Conservation (phyloP, 2,329 filamentous ascomycete genomes). For the Cercospora janseana region DNA sequence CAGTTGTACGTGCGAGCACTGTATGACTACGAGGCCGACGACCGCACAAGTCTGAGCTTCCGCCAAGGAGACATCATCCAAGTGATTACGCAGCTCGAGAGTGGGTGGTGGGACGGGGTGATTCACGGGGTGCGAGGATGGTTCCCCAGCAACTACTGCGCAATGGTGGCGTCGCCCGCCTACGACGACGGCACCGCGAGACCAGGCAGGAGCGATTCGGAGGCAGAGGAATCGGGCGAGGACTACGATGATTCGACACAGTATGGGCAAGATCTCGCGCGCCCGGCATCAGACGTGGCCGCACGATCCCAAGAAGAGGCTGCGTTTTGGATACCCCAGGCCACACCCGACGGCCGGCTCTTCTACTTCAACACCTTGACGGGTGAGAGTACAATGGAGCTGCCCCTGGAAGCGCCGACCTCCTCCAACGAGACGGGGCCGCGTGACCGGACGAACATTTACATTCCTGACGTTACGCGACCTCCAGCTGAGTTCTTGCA, state of each 20-base stretch:
- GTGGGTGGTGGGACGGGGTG: constrained; percentile 98
- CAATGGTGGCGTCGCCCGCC: constrained; percentile 73
- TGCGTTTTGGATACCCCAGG: constrained; percentile 98
- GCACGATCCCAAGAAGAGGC: constrained; percentile 66
- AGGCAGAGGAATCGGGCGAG: constrained; percentile 61
- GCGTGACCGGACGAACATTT: constrained; percentile 81
- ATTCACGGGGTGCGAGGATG: constrained; percentile 95
- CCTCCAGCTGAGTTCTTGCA: constrained; percentile 91
- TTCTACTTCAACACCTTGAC: constrained; percentile 99
- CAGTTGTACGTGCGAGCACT: constrained; percentile 88
- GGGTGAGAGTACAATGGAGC: constrained; percentile 88
- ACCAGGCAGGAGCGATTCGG: constrained; percentile 46
- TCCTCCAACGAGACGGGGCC: constrained; percentile 80
- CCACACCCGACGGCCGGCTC: constrained; percentile 84
- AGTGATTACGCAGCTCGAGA: constrained; percentile 96
- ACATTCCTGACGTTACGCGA: constrained; percentile 83
- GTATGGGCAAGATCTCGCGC: constrained; percentile 63
- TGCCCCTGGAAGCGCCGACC: constrained; percentile 86
- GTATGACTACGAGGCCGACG: constrained; percentile 98
- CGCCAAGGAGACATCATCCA: constrained; percentile 96
- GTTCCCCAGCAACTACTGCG: constrained; percentile 99
- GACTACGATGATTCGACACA: constrained; percentile 54
- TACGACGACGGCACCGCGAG: constrained; percentile 66
- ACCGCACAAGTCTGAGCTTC: constrained; percentile 94
- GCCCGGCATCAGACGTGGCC: constrained; percentile 42